Conservation (phyloP, 148 eudicot genomes). For the Pouteria glomerata region DNA sequence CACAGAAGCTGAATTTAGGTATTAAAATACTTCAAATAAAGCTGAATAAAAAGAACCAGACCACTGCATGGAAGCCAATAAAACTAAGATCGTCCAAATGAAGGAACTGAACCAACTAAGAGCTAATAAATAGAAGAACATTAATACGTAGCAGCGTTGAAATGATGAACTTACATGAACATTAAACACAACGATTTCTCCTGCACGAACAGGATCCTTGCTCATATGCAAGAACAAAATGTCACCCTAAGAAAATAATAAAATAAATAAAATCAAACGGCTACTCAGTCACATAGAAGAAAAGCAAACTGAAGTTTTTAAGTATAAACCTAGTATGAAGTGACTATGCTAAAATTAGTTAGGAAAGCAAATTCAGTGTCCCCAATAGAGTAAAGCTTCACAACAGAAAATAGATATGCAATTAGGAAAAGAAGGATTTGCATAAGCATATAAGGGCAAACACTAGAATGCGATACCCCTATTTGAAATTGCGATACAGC, state of each 20-base stretch:
- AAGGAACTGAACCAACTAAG: neutral
- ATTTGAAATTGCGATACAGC: neutral
- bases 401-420: neutral
- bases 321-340: neutral
- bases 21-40: neutral
- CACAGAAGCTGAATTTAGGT: neutral
- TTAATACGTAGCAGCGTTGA: neutral
- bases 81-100: neutral
- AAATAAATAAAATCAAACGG: neutral
- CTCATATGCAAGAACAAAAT: slow-evolving; percentile 63
- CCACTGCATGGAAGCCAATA: neutral
- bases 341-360: neutral
- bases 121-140: neutral
- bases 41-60: neutral
- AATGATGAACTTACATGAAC: slow-evolving; percentile 41
- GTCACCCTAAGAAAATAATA: slow-evolving; percentile 56
- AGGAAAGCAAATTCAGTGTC: neutral
- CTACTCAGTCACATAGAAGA: neutral
- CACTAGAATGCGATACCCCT: neutral
- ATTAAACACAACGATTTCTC: slow-evolving; percentile 83
- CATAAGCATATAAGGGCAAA: neutral
- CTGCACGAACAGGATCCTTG: slow-evolving; percentile 62
- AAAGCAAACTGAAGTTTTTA: neutral
- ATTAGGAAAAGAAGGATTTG: neutral
- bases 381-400: neutral